Conservation (phyloP, 2,329 filamentous ascomycete genomes). For the Aspergillus clavatus region DNA sequence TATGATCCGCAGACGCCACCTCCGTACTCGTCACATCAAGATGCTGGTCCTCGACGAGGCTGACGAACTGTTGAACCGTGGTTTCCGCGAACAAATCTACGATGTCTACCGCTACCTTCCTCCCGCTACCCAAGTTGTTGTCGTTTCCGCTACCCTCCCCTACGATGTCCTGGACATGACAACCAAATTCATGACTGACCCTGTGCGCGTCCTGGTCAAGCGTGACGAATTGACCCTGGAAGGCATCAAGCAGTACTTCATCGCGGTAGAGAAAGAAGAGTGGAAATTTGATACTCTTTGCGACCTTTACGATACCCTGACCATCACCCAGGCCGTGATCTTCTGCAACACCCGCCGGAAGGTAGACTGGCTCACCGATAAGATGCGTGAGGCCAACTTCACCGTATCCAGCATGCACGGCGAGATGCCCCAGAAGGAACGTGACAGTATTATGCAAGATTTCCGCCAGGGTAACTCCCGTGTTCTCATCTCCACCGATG, state of each 20-base stretch:
- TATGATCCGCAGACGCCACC: constrained; percentile 70
- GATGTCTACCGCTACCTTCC: constrained; percentile 97
- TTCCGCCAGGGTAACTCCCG: constrained; percentile 95
- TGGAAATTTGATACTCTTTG: constrained; percentile 99
- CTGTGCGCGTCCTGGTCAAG: constrained; percentile 93
- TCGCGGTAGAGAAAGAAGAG: constrained; percentile 98
- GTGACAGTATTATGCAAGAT: constrained; percentile 98
- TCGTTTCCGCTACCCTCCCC: constrained; percentile 91
- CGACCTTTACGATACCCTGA: constrained; percentile 97
- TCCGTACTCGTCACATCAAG: constrained; percentile 71
- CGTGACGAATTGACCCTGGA: constrained; percentile 97
- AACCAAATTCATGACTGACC: constrained; percentile 99
- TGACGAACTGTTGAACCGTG: constrained; percentile 79
- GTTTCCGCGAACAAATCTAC: constrained; percentile 98
- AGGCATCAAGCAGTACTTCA: constrained; percentile 98
- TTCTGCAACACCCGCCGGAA: constrained; percentile 99
- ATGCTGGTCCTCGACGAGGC: constrained; percentile 74
- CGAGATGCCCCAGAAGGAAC: constrained; percentile 97
- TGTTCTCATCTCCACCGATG: constrained; percentile 94
- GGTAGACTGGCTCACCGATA: constrained; percentile 99
- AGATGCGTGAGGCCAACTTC: constrained; percentile 98
- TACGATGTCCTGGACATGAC: constrained; percentile 99
- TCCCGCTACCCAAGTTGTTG: constrained; percentile 95
- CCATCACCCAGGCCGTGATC: constrained; percentile 97
- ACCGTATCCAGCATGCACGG: constrained; percentile 98